Conservation (phyloP, 2,329 filamentous ascomycete genomes). For the Botryosphaeria dothidea region DNA sequence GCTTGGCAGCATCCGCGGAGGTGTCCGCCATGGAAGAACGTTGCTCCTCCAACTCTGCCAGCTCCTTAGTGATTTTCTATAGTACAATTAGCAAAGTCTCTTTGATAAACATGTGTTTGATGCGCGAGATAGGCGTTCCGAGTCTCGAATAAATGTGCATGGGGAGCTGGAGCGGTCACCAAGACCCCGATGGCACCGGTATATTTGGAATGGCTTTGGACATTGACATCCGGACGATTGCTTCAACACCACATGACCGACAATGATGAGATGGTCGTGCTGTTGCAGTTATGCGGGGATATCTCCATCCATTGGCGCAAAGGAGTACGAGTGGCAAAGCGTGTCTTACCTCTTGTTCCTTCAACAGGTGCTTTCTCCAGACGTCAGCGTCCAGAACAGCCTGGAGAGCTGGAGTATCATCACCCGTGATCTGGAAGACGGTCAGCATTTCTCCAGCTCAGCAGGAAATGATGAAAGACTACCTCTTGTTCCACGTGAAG, state of each 20-base stretch:
- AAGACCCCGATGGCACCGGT: too few species aligned
- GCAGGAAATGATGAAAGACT: constrained; percentile 25
- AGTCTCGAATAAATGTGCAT: too few species aligned
- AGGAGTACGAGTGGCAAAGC: neutral
- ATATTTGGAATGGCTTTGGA: too few species aligned
- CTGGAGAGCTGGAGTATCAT: constrained; percentile 92
- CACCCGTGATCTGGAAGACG: constrained; percentile 72
- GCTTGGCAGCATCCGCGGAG: constrained; percentile 78
- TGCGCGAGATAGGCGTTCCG: too few species aligned
- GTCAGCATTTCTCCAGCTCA: too few species aligned
- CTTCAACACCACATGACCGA: too few species aligned
- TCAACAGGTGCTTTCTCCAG: constrained; percentile 93
- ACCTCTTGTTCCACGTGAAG: constrained; percentile 98
- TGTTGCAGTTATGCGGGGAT: too few species aligned
- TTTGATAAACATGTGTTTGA: too few species aligned
- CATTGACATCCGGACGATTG: too few species aligned
- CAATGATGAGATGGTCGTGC: too few species aligned
- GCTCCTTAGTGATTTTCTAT: constrained; percentile 72
- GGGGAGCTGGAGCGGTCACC: too few species aligned
- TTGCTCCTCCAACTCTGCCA: constrained; percentile 76
- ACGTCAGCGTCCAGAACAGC: constrained; percentile 97
- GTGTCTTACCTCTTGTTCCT: constrained; percentile 74
- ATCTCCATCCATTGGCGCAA: too few species aligned
- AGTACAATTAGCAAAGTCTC: constrained; percentile 19
- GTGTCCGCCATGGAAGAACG: constrained; percentile 84